A percentile compares a stretch with the other conserved stretches of the same genome.
Evolutionary conservation across 78 protist species (phyloP).

Genomic region (Dictyostelium purpureum): DNA sequence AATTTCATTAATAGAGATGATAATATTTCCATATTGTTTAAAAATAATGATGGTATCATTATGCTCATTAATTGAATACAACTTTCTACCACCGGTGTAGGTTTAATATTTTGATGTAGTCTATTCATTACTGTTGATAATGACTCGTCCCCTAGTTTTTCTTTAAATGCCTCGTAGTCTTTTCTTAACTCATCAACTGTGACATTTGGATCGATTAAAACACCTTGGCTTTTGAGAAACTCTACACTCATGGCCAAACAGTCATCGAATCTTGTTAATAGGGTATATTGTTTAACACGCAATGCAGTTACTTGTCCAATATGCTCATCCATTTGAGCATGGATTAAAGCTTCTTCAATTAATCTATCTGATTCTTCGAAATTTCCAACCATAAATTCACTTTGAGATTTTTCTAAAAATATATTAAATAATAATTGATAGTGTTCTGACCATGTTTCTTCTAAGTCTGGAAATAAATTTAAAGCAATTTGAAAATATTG

Average conservation of each 20-base stretch:
- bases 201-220: background rate
- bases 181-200: background rate
- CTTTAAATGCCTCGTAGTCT: conserved; percentile 12
- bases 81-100: background rate
- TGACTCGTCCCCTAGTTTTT: background rate
- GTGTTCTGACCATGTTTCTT: conserved; percentile 8
- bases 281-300: conserved; percentile 34
- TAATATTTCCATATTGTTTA: conserved; percentile 1
- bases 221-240: background rate
- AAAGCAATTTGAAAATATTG: conserved; percentile 43
- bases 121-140: conserved; percentile 1
- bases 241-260: background rate
- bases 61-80: conserved; percentile 25
- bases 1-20: conserved; percentile 6
- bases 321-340: background rate
- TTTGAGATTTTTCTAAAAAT: conserved; percentile 26
- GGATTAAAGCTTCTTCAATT: background rate
- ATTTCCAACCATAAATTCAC: conserved; percentile 63
- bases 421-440: conserved; percentile 33
- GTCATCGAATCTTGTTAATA: conserved; percentile 8
- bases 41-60: conserved; percentile 53
- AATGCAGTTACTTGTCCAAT: conserved; percentile 24
- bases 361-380: conserved; percentile 33
- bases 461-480: background rate
- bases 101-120: background rate